Evolutionary conservation across 176 grass and related monocot species (phyloP).

Genomic region (Typha latifolia): DNA sequence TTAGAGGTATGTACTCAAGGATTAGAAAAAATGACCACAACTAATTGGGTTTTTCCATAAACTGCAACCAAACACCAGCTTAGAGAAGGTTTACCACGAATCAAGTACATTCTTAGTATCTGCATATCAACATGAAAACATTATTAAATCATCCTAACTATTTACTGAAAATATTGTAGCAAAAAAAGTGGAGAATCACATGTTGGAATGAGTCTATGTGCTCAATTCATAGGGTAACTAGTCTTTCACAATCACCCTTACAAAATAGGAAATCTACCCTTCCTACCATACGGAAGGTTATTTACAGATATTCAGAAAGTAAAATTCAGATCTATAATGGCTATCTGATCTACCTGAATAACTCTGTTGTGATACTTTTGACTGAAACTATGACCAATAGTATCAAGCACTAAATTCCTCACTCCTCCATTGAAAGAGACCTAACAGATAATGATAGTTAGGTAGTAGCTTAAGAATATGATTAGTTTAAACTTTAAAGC

Average conservation of each 20-base stretch:
- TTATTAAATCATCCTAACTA: too few species aligned
- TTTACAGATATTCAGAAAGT: neutral
- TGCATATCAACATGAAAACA: too few species aligned
- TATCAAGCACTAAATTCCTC: constrained; percentile 72
- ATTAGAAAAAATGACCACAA: too few species aligned
- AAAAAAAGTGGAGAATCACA: too few species aligned
- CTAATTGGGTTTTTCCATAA: too few species aligned
- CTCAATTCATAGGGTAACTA: neutral
- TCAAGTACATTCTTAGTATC: too few species aligned
- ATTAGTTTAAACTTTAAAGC: neutral
- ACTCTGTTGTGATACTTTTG: constrained; percentile 78
- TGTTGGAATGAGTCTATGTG: neutral
- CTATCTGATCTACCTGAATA: constrained; percentile 52
- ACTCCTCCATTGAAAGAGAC: constrained; percentile 61
- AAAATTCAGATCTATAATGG: neutral
- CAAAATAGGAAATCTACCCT: neutral
- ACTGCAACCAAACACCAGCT: too few species aligned
- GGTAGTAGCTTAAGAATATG: constrained; percentile 26
- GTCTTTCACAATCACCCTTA: neutral
- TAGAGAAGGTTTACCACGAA: too few species aligned
- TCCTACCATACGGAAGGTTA: neutral
- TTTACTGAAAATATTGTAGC: too few species aligned
- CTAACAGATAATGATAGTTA: constrained; percentile 56
- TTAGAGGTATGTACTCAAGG: too few species aligned
- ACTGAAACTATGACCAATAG: constrained; percentile 63